These are phyloP conservation scores for Cytospora piceicola DNA, from an alignment of 2,329 filamentous ascomycete genomes.

Conservation along the genomic window DNA sequence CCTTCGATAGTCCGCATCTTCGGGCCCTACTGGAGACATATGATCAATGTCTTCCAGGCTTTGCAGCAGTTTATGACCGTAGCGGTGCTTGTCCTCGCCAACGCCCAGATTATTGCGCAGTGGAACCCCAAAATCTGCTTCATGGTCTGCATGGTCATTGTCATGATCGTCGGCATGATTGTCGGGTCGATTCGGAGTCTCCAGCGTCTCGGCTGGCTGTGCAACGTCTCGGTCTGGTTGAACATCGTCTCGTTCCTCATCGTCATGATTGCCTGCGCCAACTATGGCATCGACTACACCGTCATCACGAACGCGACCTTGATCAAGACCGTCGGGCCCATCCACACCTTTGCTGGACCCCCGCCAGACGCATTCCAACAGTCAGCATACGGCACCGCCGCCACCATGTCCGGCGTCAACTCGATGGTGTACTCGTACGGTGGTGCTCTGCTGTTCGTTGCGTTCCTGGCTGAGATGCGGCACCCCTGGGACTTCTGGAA, in stretches of 20 bases:
- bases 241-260: constrained; percentile 60
- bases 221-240: constrained; percentile 59
- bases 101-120: constrained; percentile 59
- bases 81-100: constrained; percentile 54
- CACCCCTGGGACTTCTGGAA: constrained; percentile 50
- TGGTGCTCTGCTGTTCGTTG: constrained; percentile 61
- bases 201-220: constrained; percentile 57
- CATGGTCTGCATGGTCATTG: constrained; percentile 55
- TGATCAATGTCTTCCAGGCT: constrained; percentile 53
- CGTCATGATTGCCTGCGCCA: constrained; percentile 56
- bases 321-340: constrained; percentile 11
- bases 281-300: constrained; percentile 38
- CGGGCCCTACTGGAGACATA: constrained; percentile 48
- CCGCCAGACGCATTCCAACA: constrained; percentile 18
- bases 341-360: constrained; percentile 25
- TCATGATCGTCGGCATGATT: constrained; percentile 54
- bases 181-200: constrained; percentile 61
- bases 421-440: constrained; percentile 61
- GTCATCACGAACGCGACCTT: constrained; percentile 15
- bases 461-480: constrained; percentile 58
- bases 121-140: constrained; percentile 55
- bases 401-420: constrained; percentile 51
- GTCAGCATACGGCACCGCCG: constrained; percentile 38
- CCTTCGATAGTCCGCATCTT: constrained; percentile 44
- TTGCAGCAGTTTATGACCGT: constrained; percentile 56